Evolutionary conservation across 2,329 filamentous ascomycete species (phyloP).

Genomic region (Daldinia eschscholtzii): DNA sequence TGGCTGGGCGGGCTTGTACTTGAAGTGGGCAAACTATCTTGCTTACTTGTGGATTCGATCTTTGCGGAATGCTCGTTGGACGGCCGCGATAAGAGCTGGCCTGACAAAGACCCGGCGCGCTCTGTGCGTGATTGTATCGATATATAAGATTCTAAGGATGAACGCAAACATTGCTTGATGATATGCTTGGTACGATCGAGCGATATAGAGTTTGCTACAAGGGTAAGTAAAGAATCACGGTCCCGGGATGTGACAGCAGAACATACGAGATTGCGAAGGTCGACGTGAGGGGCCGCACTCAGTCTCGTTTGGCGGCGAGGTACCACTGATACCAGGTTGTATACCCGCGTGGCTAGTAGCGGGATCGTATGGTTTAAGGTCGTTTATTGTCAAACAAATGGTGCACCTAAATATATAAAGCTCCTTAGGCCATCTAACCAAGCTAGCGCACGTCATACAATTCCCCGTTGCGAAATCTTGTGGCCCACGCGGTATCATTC

Average conservation of each 20-base stretch:
- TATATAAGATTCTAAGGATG: constrained; percentile 54
- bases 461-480: constrained; percentile 74
- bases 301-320: constrained; percentile 36
- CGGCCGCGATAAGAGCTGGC: constrained; percentile 36
- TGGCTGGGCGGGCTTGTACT: constrained; percentile 42
- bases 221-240: constrained; percentile 29
- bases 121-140: constrained; percentile 32
- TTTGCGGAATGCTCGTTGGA: constrained; percentile 43
- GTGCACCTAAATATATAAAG: constrained; percentile 83
- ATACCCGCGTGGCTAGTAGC: constrained; percentile 44
- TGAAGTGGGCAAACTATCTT: constrained; percentile 45
- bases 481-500: constrained; percentile 47
- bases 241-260: constrained; percentile 10
- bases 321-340: constrained; percentile 31
- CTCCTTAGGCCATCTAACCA: constrained; percentile 82
- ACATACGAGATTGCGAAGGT: constrained; percentile 45
- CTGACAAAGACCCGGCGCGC: constrained; percentile 22
- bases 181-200: constrained; percentile 70
- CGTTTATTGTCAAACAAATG: constrained; percentile 87
- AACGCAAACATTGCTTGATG: constrained; percentile 56
- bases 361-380: constrained; percentile 67
- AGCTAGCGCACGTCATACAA: constrained; percentile 88
- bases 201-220: constrained; percentile 60
- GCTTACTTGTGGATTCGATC: constrained; percentile 38
- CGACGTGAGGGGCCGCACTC: constrained; percentile 36